These are phyloP conservation scores for Trichoderma aggressivum DNA, from an alignment of 2,329 filamentous ascomycete genomes.

Conservation along the genomic window DNA sequence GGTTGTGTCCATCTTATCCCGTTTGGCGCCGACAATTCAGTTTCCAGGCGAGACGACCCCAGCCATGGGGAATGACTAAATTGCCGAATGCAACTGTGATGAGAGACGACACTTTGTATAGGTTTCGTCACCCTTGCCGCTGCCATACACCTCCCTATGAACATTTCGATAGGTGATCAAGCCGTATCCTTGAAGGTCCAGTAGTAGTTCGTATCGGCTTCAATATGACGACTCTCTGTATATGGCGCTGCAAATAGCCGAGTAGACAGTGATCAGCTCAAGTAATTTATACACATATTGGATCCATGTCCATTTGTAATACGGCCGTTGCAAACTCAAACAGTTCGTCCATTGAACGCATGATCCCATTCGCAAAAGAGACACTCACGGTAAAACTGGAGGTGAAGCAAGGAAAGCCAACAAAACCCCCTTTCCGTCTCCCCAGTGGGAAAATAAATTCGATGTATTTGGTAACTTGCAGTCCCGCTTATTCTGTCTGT, in stretches of 20 bases:
- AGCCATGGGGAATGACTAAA: background rate
- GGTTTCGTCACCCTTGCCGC: background rate
- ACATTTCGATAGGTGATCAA: background rate
- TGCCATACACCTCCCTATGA: background rate
- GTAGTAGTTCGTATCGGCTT: background rate
- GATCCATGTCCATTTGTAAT: background rate
- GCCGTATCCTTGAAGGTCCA: background rate
- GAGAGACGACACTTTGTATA: background rate
- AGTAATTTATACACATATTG: background rate
- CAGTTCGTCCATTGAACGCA: background rate
- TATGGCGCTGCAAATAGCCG: background rate
- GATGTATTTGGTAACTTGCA: background rate
- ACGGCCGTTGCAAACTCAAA: background rate
- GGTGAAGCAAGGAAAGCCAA: background rate
- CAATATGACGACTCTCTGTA: background rate
- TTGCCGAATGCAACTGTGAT: background rate
- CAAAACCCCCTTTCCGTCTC: background rate
- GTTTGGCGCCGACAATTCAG: constrained; percentile 72
- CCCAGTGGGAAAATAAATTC: background rate
- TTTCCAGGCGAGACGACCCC: constrained; percentile 27
- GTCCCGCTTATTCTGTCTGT: background rate
- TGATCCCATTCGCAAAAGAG: background rate
- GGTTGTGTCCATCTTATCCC: constrained; percentile 69
- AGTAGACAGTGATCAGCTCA: background rate
- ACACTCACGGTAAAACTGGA: background rate